These are phyloP conservation scores for Ceriops tagal DNA, from an alignment of 345 rosid species.

Conservation along the genomic window DNA sequence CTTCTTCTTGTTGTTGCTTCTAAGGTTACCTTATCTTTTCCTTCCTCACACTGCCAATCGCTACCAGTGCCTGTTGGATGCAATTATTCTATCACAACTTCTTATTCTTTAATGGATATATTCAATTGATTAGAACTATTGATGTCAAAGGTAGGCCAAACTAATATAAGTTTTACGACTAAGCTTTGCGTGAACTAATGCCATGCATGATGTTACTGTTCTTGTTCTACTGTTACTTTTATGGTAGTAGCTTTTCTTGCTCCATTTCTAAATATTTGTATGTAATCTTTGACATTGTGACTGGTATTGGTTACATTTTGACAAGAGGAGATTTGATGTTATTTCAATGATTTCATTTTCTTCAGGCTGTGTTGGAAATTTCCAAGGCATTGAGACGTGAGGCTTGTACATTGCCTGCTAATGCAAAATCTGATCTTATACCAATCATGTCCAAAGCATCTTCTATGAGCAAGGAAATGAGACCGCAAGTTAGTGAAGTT, in stretches of 20 bases:
- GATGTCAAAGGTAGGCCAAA: background rate
- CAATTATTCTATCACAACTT: no score
- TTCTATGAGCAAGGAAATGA: slow-evolving; percentile 26
- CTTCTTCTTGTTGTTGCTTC: no score
- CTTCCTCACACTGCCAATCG: no score
- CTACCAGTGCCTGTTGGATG: no score
- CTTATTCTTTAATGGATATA: no score
- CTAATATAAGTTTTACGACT: background rate
- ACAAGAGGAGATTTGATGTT: background rate
- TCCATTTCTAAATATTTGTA: background rate
- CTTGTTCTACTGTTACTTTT: no score
- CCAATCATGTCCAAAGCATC: slow-evolving; percentile 45
- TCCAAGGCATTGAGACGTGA: slow-evolving; percentile 69
- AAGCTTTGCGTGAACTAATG: no score
- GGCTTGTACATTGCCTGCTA: slow-evolving; percentile 51
- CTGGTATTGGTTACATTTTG: background rate
- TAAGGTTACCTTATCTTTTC: no score
- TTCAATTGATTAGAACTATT: background rate
- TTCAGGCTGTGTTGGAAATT: slow-evolving; percentile 78
- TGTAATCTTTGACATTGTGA: slow-evolving; percentile 4
- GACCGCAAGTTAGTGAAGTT: slow-evolving; percentile 22
- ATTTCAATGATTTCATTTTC: slow-evolving; percentile 14
- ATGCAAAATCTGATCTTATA: slow-evolving; percentile 45
- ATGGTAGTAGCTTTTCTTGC: background rate
- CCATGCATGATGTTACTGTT: no score